Conservation (phyloP, 805 yeast genomes). For the Candida dajiaensis region DNA sequence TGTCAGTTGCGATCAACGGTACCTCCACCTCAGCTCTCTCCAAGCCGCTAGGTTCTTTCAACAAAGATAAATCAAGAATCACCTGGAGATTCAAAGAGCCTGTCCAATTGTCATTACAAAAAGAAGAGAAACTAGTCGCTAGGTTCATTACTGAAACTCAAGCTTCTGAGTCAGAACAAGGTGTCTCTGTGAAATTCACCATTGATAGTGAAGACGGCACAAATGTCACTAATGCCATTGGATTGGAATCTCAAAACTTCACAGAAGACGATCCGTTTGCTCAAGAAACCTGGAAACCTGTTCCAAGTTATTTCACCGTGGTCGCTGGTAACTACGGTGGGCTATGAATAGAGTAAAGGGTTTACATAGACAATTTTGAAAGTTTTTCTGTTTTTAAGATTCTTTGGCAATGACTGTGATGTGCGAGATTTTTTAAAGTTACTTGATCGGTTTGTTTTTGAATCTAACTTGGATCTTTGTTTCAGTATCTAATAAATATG, state of each 20-base stretch:
- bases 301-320: slow-evolving; percentile 28
- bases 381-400: not conserved
- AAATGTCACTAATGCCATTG: slow-evolving; percentile 36
- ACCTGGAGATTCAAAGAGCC: slow-evolving; percentile 68
- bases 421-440: not conserved
- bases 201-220: slow-evolving; percentile 35
- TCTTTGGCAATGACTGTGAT: not conserved
- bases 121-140: slow-evolving; percentile 72
- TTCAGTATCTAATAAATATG: not conserved
- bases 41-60: slow-evolving; percentile 89
- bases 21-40: slow-evolving; percentile 73
- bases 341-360: slow-evolving; percentile 9
- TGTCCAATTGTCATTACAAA: slow-evolving; percentile 27
- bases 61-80: slow-evolving; percentile 77
- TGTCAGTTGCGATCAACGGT: slow-evolving; percentile 53
- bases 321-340: slow-evolving; percentile 34
- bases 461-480: not conserved
- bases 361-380: not conserved
- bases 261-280: slow-evolving; percentile 35
- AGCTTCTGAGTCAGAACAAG: slow-evolving; percentile 69
- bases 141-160: slow-evolving; percentile 73
- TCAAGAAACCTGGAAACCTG: slow-evolving; percentile 28
- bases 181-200: slow-evolving; percentile 66
- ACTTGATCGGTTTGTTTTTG: not conserved
- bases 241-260: slow-evolving; percentile 31